Evolutionary conservation across 495 filamentous ascomycete genomes (phyloP).

Genomic region (Xylaria grammica): DNA sequence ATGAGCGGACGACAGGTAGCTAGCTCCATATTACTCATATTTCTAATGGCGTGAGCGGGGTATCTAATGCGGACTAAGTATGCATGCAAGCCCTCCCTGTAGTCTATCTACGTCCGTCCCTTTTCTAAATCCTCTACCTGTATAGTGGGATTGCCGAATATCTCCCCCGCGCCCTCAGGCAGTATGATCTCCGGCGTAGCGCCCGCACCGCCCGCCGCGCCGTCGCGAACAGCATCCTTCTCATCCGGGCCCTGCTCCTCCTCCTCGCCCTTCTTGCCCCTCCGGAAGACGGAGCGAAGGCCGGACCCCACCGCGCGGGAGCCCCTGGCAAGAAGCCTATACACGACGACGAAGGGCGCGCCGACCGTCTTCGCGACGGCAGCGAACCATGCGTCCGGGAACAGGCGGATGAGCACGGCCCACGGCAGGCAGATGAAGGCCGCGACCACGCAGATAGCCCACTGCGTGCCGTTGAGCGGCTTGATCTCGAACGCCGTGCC

Average conservation of each 20-base stretch:
- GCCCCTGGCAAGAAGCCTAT: constrained; percentile 22
- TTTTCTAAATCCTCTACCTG: constrained; percentile 20
- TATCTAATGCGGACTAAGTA: too few relatives aligned
- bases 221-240: too few relatives aligned
- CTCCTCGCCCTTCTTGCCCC: constrained; percentile 22
- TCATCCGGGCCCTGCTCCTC: neutral
- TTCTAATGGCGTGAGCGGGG: neutral
- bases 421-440: constrained; percentile 74
- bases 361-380: constrained; percentile 28
- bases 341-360: constrained; percentile 31
- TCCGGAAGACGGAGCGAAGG: constrained; percentile 22
- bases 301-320: constrained; percentile 16
- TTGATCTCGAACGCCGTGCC: constrained; percentile 70
- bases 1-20: too few relatives aligned
- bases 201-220: too few relatives aligned
- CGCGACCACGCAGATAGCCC: constrained; percentile 75
- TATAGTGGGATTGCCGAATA: constrained; percentile 14
- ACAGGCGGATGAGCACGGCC: constrained; percentile 72
- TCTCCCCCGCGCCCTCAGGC: neutral
- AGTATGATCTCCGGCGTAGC: constrained; percentile 20
- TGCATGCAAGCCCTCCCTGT: too few relatives aligned
- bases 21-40: constrained; percentile 3
- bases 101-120: neutral
- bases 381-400: constrained; percentile 63
- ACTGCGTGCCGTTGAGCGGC: constrained; percentile 67